Evolutionary conservation across 257 asterid genomes (phyloP), one percentile per base, ranked within the genome.

Genomic region (Gentiana straminea): DNA sequence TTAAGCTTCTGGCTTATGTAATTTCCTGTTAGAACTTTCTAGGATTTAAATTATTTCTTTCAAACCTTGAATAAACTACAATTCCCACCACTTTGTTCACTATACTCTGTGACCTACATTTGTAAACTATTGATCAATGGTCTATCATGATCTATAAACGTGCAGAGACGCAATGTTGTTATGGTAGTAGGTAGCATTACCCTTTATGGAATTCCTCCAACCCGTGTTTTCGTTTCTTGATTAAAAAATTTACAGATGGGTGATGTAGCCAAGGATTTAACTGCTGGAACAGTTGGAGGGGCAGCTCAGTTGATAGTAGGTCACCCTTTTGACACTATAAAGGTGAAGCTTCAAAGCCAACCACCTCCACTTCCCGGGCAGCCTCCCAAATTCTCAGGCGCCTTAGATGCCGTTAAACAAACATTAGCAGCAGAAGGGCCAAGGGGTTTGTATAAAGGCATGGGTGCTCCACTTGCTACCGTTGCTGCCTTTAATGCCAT

Each of bases 261-360:
- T 55, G 86, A 81, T 46, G 82, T 81, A 43, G 79, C 78, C n/a
- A 84, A 81, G 71, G 94, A 84, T 64, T 72, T 84, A 51, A 60
- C 75, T 15, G 80, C 94, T 35, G 94, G 94, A 33, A 79, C 94
- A 4, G 81, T 86, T 45, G 98, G 96, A 64, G 98, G 98, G 71
- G 96, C 89, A 35, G 86, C 95, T 9, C 95, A 86, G 52, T 66
- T 90, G 83, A 59, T 90, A 69, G 67, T 66, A n/a, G 98, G 98
- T 34, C 98, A 90, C 82, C 96, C 98, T 52, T 90, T 90, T 34
- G 98, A 90, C 70, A 90, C 98, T 63, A 90, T 91, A 37, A 90
- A 90, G 70, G 98, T 90, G 56, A 90, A 86, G 81, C 96, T 90
- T 77, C 98, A 91, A 71, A 91, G 98, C 69, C 96, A 84, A 64